Evolutionary conservation across 140 eudicot species (phyloP).

Genomic region (Senecio squalidus): DNA sequence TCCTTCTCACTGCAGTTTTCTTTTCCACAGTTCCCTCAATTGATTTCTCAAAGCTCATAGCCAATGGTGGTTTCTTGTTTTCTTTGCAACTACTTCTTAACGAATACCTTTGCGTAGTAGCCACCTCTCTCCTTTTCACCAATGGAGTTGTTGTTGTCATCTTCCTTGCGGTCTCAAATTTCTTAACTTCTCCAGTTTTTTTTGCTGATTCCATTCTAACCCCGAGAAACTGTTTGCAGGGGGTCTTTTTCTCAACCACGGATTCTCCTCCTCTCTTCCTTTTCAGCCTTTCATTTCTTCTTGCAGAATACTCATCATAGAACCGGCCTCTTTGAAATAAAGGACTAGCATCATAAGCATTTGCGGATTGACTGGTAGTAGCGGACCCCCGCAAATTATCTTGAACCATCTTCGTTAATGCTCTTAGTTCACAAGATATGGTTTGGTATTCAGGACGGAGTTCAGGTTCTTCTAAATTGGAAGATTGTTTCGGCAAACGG

Average conservation of each 20-base stretch:
- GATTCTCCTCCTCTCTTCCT: constrained; percentile 54
- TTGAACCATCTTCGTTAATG: constrained; percentile 58
- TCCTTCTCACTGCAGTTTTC: constrained; percentile 41
- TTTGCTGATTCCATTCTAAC: constrained; percentile 67
- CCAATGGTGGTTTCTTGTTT: constrained; percentile 74
- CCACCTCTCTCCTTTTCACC: constrained; percentile 42
- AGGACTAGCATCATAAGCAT: constrained; percentile 23
- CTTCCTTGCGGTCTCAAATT: constrained; percentile 42
- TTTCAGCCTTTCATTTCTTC: constrained; percentile 80
- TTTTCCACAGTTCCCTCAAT: constrained; percentile 31
- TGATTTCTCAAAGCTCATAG: constrained; percentile 29
- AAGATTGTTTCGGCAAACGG: constrained; percentile 34
- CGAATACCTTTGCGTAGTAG: constrained; percentile 38
- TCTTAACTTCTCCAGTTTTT: constrained; percentile 35
- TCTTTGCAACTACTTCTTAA: constrained; percentile 70
- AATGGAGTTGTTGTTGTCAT: constrained; percentile 30
- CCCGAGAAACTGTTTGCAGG: constrained; percentile 54
- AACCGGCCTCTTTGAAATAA: constrained; percentile 76
- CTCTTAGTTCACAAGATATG: constrained; percentile 60
- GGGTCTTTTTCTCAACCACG: constrained; percentile 47
- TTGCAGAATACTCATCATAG: constrained; percentile 72
- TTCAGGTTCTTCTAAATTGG: constrained; percentile 33
- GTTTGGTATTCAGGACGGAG: constrained; percentile 59
- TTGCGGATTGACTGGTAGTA: constrained; percentile 11
- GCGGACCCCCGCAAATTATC: constrained; percentile 31